Conservation (phyloP, 352 stramenopile species). For the Thraustotheca clavata region DNA sequence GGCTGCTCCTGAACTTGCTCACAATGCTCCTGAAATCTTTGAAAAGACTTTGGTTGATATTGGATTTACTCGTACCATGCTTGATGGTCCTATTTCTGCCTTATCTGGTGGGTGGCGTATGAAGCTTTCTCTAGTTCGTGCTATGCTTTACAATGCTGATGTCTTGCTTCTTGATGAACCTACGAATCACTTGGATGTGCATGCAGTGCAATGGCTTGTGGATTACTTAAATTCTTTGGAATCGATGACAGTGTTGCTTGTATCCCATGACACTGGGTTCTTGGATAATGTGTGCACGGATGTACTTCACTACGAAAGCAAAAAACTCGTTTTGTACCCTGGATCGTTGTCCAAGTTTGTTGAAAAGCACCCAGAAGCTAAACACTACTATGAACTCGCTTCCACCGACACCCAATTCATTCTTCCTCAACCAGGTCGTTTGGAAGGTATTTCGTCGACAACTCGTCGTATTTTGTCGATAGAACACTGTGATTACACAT, state of each 20-base stretch:
- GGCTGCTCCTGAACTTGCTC: constrained; percentile 59
- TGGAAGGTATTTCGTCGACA: constrained; percentile 87
- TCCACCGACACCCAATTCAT: constrained; percentile 75
- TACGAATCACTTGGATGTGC: constrained; percentile 94
- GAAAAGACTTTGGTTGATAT: constrained; percentile 78
- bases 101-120: constrained; percentile 95
- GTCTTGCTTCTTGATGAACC: constrained; percentile 94
- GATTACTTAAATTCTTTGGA: constrained; percentile 94
- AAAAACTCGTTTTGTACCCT: constrained; percentile 93
- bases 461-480: constrained; percentile 90
- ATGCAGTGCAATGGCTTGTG: constrained; percentile 96
- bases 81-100: constrained; percentile 88
- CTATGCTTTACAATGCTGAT: constrained; percentile 93
- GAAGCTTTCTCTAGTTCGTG: constrained; percentile 93
- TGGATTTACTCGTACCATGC: constrained; percentile 91
- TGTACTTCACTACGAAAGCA: constrained; percentile 94
- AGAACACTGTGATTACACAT: constrained; percentile 82
- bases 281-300: constrained; percentile 96
- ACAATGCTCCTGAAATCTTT: constrained; percentile 65
- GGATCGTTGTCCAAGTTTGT: constrained; percentile 87
- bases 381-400: constrained; percentile 91
- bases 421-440: constrained; percentile 81
- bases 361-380: constrained; percentile 83
- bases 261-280: constrained; percentile 96
- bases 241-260: constrained; percentile 93